Conservation (phyloP, 441 rosid species). For the Bocquillonia castaneifolia region DNA sequence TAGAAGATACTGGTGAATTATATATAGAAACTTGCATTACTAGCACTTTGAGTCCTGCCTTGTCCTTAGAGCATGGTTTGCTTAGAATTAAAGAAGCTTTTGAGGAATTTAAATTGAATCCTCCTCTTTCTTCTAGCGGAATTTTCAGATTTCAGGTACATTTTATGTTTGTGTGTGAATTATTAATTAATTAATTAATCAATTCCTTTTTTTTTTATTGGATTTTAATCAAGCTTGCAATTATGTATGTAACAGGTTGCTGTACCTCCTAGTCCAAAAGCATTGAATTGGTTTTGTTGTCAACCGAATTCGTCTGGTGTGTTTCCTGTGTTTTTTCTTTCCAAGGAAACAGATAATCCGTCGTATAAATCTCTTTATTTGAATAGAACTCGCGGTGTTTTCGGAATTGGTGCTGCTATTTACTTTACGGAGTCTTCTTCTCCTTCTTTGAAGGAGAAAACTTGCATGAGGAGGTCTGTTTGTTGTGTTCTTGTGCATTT, state of each 20-base stretch:
- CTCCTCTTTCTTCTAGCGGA: slow-evolving; percentile 55
- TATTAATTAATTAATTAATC: too few relatives aligned
- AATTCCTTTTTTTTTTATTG: neutral
- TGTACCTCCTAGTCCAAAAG: slow-evolving; percentile 83
- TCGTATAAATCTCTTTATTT: slow-evolving; percentile 49
- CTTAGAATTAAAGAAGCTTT: slow-evolving; percentile 52
- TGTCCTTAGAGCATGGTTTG: slow-evolving; percentile 68
- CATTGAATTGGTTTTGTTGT: slow-evolving; percentile 75
- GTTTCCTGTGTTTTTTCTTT: slow-evolving; percentile 77
- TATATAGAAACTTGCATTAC: slow-evolving; percentile 62
- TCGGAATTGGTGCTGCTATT: slow-evolving; percentile 79
- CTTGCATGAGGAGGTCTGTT: slow-evolving; percentile 46
- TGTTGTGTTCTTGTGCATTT: slow-evolving; percentile 6
- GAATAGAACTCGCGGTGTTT: slow-evolving; percentile 58
- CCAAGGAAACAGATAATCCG: slow-evolving; percentile 49
- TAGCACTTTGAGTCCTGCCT: slow-evolving; percentile 67
- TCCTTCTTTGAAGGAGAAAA: slow-evolving; percentile 24
- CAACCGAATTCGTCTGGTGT: slow-evolving; percentile 50
- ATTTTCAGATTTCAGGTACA: slow-evolving; percentile 64
- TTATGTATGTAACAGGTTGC: slow-evolving; percentile 45
- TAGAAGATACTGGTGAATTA: slow-evolving; percentile 26
- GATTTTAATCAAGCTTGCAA: neutral
- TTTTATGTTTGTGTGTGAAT: neutral
- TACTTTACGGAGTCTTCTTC: slow-evolving; percentile 45
- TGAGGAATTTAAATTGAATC: slow-evolving; percentile 53